Percentiles rank a stretch among this genome's conserved stretches.
phyloP scores from a whole-genome alignment of 306 rosid species.

The Castanea crenata region DNA sequence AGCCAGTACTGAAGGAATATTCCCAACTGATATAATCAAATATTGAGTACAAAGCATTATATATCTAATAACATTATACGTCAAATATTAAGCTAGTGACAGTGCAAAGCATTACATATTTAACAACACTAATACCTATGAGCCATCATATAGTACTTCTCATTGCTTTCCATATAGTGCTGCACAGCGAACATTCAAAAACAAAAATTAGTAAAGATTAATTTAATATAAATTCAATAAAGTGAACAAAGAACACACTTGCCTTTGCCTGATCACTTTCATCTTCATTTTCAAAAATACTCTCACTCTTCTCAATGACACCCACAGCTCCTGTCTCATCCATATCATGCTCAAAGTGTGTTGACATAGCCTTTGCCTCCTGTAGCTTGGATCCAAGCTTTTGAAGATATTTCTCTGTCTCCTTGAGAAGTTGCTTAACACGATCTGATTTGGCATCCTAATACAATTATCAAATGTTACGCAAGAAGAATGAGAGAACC shows the following conservation, averaged over 20 bases:
- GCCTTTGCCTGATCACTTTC: slow-evolving; percentile 99
- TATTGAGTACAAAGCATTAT: neutral
- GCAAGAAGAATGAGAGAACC: slow-evolving; percentile 5
- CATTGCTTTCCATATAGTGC: slow-evolving; percentile 99
- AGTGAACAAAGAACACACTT: slow-evolving; percentile 39
- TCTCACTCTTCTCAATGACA: slow-evolving; percentile 61
- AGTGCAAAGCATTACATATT: slow-evolving; percentile 1
- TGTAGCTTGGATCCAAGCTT: slow-evolving; percentile 94
- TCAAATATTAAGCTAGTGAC: neutral
- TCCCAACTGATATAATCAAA: neutral
- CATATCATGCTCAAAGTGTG: slow-evolving; percentile 60
- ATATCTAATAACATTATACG: neutral
- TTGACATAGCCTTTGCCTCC: slow-evolving; percentile 72
- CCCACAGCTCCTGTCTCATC: slow-evolving; percentile 56
- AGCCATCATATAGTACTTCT: slow-evolving; percentile 98
- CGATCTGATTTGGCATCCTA: slow-evolving; percentile 99
- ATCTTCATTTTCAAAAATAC: slow-evolving; percentile 75
- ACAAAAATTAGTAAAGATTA: slow-evolving; percentile 21
- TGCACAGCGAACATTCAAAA: slow-evolving; percentile 43
- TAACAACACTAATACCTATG: slow-evolving; percentile 64
- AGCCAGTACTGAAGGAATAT: neutral
- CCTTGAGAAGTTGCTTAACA: slow-evolving; percentile 97
- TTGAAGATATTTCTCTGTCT: slow-evolving; percentile 97
- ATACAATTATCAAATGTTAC: slow-evolving; percentile 15
- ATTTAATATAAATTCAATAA: neutral